phyloP scores from a whole-genome alignment of 768 basidiomycete species.

The Phaeotremella fagi region DNA sequence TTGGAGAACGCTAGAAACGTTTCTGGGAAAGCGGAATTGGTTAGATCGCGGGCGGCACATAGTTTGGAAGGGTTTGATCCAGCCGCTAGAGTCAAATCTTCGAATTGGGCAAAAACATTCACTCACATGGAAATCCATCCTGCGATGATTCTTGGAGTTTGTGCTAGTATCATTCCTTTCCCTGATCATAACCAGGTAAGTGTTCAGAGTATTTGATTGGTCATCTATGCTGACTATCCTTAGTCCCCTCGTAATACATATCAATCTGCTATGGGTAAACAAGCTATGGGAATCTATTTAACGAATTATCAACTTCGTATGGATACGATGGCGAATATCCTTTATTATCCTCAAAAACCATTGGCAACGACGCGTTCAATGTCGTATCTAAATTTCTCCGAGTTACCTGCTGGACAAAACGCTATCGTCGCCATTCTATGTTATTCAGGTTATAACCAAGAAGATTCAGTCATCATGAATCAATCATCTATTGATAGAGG shows the following conservation, averaged over 20 bases:
- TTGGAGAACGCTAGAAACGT: slow-evolving; percentile 68
- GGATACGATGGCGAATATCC: slow-evolving; percentile 99
- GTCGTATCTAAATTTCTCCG: slow-evolving; percentile 98
- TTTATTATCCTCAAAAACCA: slow-evolving; percentile 99
- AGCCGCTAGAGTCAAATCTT: slow-evolving; percentile 79
- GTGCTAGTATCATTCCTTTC: slow-evolving; percentile 98
- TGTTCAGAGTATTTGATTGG: no score
- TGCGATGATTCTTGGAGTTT: slow-evolving; percentile 97
- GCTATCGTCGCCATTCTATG: slow-evolving; percentile 97
- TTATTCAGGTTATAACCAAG: slow-evolving; percentile 99
- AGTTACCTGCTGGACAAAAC: slow-evolving; percentile 98
- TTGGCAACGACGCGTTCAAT: slow-evolving; percentile 97
- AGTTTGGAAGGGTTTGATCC: slow-evolving; percentile 60
- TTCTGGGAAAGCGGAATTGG: slow-evolving; percentile 39
- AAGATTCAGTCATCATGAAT: slow-evolving; percentile 99
- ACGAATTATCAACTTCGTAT: slow-evolving; percentile 98
- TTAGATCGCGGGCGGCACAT: slow-evolving; percentile 49
- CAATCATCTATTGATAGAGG: slow-evolving; percentile 98
- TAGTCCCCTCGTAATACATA: slow-evolving; percentile 99
- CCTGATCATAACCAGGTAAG: slow-evolving; percentile 97
- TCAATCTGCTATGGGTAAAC: slow-evolving; percentile 99
- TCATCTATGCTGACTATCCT: slow-evolving; percentile 3
- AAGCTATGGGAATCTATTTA: slow-evolving; percentile 98
- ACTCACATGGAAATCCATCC: slow-evolving; percentile 99
- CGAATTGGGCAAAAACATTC: slow-evolving; percentile 81